A percentile compares a stretch with the other conserved stretches of the same genome.
phyloP scores from a whole-genome alignment of 495 filamentous ascomycete species.

The Parmelia sp. region DNA sequence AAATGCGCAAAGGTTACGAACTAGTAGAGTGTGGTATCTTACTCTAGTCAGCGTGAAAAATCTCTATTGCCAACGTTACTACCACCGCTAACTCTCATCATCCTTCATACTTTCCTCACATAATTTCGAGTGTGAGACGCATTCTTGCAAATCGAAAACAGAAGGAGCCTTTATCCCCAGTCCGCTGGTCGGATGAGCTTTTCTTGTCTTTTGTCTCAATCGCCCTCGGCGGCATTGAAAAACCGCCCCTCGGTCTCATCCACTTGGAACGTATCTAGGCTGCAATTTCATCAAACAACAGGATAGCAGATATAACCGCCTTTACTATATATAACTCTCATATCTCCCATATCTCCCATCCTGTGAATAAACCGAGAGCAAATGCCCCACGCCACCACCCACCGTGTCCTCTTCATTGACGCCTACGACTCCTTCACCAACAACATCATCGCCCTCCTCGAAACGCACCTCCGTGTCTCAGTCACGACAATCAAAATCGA shows the following conservation, averaged over 20 bases:
- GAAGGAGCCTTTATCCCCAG: background rate
- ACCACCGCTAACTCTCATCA: background rate
- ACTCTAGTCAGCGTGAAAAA: too few species aligned
- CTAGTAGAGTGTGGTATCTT: too few species aligned
- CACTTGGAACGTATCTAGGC: background rate
- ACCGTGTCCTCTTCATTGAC: constrained; percentile 75
- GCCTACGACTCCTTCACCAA: constrained; percentile 95
- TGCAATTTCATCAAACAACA: background rate
- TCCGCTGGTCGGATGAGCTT: background rate
- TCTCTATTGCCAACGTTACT: background rate
- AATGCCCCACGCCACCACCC: constrained; percentile 13
- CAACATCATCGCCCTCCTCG: constrained; percentile 76
- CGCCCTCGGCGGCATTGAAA: background rate
- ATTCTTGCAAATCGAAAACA: too few species aligned
- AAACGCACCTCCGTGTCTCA: constrained; percentile 39
- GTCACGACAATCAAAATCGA: constrained; percentile 73
- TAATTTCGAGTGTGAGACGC: background rate
- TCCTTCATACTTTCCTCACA: background rate
- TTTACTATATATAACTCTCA: background rate
- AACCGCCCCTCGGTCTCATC: background rate
- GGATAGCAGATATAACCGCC: background rate
- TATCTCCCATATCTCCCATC: too few species aligned
- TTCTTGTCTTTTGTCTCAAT: background rate
- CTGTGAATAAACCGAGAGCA: background rate
- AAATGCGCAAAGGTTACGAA: too few species aligned